Evolutionary conservation across 352 stramenopile genomes (phyloP).

Genomic region (Pythium diclinum): DNA sequence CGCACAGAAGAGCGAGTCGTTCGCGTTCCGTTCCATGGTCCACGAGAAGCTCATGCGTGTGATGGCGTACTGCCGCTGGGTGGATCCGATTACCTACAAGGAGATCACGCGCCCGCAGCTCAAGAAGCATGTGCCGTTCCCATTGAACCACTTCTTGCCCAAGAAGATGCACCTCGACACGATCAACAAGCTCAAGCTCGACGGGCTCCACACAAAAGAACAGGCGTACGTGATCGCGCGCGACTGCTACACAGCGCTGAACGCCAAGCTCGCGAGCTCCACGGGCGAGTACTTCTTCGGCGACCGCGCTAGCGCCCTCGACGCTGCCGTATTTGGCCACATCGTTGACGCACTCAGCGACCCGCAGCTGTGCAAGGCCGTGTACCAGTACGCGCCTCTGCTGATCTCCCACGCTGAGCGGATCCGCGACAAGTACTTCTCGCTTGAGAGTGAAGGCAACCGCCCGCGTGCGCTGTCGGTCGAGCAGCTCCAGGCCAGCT

Average conservation of each 20-base stretch:
- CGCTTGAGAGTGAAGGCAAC: constrained; percentile 38
- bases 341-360: constrained; percentile 77
- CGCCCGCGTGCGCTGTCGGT: constrained; percentile 27
- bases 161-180: constrained; percentile 83
- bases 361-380: constrained; percentile 57
- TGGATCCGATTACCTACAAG: constrained; percentile 79
- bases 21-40: constrained; percentile 79
- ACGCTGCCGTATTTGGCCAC: constrained; percentile 82
- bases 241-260: constrained; percentile 83
- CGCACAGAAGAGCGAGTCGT: constrained; percentile 74
- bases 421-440: constrained; percentile 75
- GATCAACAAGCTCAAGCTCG: constrained; percentile 51
- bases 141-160: constrained; percentile 74
- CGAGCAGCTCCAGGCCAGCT: constrained; percentile 29
- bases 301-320: constrained; percentile 56
- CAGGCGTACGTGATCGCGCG: constrained; percentile 79
- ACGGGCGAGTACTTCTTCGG: constrained; percentile 70
- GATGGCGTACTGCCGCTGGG: constrained; percentile 82
- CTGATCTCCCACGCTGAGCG: constrained; percentile 69
- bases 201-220: constrained; percentile 68
- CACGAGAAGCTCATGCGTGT: constrained; percentile 81
- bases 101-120: constrained; percentile 81
- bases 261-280: constrained; percentile 68
- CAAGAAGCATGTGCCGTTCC: constrained; percentile 81
- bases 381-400: constrained; percentile 72